These are phyloP conservation scores for Pogostemon cablin DNA, from an alignment of 257 asterid genomes.

Conservation along the genomic window DNA sequence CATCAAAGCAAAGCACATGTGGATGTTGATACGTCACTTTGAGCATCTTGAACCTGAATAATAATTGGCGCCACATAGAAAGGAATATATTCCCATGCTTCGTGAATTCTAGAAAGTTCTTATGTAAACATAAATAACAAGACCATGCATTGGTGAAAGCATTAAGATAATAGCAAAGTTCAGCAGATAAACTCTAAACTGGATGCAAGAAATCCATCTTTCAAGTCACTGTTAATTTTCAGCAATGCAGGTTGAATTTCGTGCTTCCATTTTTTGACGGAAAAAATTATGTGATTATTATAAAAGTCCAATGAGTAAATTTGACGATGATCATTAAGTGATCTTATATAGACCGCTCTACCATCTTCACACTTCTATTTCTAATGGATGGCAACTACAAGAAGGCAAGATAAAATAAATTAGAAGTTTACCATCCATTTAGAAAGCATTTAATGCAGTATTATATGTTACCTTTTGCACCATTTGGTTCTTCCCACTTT, in stretches of 20 bases:
- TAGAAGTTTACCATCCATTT: background rate
- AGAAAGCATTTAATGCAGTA: conserved; percentile 23
- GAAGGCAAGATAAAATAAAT: conserved; percentile 3
- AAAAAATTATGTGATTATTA: background rate
- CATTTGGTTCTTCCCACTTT: conserved; percentile 99
- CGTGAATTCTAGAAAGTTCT: conserved; percentile 16
- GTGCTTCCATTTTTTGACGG: too few species aligned
- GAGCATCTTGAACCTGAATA: conserved; percentile 9
- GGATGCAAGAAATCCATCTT: background rate
- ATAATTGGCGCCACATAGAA: conserved; percentile 14
- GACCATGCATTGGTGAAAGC: background rate
- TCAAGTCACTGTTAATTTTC: background rate
- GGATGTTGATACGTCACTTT: conserved; percentile 17
- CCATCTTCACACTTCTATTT: background rate
- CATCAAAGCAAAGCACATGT: background rate
- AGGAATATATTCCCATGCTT: background rate
- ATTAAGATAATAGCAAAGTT: conserved; percentile 3
- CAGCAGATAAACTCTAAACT: conserved; percentile 1
- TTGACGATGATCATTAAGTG: background rate
- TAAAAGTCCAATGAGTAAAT: background rate
- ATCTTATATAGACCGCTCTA: background rate
- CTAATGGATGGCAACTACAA: background rate
- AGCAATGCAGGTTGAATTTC: conserved; percentile 3
- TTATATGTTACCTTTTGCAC: conserved; percentile 73
- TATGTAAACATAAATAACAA: background rate